Percentiles rank a stretch among this genome's conserved stretches.
Conservation (phyloP, 116 monocot species). For the Phalaenopsis hybrid region DNA sequence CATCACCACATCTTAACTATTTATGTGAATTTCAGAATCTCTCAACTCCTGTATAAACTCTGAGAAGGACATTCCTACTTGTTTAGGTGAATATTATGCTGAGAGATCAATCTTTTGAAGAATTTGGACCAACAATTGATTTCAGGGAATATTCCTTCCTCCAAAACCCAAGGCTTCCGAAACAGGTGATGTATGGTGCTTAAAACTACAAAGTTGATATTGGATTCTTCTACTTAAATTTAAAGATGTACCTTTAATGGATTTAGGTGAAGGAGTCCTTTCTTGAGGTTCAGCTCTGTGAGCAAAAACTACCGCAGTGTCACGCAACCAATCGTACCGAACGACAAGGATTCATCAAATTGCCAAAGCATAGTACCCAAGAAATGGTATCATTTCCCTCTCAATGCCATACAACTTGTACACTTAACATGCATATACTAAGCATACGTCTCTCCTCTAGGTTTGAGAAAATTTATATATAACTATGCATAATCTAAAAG, state of each 20-base stretch:
- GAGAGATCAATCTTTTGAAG: constrained; percentile 40
- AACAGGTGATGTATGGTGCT: constrained; percentile 23
- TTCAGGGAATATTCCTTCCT: constrained; percentile 91
- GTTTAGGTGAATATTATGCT: constrained; percentile 71
- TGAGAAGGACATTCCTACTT: not conserved
- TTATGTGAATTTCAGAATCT: not conserved
- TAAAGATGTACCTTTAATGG: constrained; percentile 1
- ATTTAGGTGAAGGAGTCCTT: constrained; percentile 71
- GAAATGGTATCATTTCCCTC: constrained; percentile 44
- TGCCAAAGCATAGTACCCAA: constrained; percentile 62
- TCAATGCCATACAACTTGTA: constrained; percentile 19
- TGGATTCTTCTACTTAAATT: constrained; percentile 2
- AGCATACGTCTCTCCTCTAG: not conserved
- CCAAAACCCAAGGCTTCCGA: constrained; percentile 64
- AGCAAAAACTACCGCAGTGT: constrained; percentile 38
- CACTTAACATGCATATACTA: not conserved
- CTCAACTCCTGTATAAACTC: not conserved
- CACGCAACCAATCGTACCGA: constrained; percentile 24
- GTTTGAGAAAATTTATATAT: no score
- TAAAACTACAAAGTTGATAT: not conserved
- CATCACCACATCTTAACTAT: not conserved
- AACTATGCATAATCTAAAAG: no score
- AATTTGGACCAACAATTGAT: constrained; percentile 68
- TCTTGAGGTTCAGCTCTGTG: constrained; percentile 62
- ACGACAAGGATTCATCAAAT: constrained; percentile 29